Conservation (phyloP, 2,329 filamentous ascomycete species). For the Nemania serpens region DNA sequence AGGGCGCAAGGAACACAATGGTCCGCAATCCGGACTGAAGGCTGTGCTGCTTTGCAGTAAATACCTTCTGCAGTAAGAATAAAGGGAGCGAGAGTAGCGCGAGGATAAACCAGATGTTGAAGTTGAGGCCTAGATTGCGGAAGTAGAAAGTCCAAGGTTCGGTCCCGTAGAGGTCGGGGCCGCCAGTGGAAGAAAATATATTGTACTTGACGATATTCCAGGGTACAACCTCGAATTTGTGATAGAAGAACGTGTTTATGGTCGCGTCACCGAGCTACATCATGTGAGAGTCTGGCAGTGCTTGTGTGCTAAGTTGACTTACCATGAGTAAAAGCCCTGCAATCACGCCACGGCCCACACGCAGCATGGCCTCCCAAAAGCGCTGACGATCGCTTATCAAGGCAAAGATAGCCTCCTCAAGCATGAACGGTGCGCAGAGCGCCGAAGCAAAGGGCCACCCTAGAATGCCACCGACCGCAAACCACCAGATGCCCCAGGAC, state of each 20-base stretch:
- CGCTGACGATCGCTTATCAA: conserved; percentile 60
- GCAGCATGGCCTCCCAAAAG: conserved; percentile 61
- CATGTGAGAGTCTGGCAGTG: conserved; percentile 19
- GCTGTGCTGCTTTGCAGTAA: conserved; percentile 64
- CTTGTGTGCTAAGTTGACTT: conserved; percentile 40
- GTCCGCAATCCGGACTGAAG: conserved; percentile 75
- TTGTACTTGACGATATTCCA: conserved; percentile 98
- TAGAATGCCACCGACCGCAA: conserved; percentile 80
- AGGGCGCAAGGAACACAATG: conserved; percentile 78
- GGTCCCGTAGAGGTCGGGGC: conserved; percentile 91
- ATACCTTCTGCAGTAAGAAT: conserved; percentile 71
- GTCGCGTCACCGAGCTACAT: conserved; percentile 68
- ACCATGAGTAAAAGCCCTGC: conserved; percentile 72
- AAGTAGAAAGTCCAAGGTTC: conserved; percentile 98
- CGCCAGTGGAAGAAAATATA: conserved; percentile 79
- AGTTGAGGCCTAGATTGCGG: conserved; percentile 88
- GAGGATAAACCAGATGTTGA: conserved; percentile 90
- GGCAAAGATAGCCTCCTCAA: conserved; percentile 72
- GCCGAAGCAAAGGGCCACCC: conserved; percentile 95
- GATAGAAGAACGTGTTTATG: conserved; percentile 86
- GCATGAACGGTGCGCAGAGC: conserved; percentile 76
- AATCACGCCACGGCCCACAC: conserved; percentile 69
- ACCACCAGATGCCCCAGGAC: conserved; percentile 85
- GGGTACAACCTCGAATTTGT: conserved; percentile 74
- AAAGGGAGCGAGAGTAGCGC: conserved; percentile 77